Percentiles rank a stretch among this genome's conserved stretches.
Conservation (phyloP, 345 rosid genomes). For the Bruguiera sexangula region DNA sequence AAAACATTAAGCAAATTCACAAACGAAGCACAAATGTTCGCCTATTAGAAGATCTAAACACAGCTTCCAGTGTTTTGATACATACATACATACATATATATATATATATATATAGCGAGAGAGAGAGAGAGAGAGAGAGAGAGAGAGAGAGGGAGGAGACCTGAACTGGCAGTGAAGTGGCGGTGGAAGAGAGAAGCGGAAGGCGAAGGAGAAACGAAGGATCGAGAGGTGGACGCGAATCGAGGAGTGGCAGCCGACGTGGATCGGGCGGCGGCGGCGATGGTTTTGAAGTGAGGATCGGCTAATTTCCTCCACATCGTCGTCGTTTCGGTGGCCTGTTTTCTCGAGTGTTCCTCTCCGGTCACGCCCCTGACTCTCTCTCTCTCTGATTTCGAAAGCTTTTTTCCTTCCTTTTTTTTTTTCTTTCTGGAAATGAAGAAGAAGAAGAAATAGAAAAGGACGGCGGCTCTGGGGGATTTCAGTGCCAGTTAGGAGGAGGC, state of each 20-base stretch:
- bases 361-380: constrained; percentile 27
- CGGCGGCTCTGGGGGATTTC: too few relatives aligned
- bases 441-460: too few relatives aligned
- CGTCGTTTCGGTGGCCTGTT: constrained; percentile 7
- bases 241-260: constrained; percentile 21
- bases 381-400: too few relatives aligned
- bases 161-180: constrained; percentile 49
- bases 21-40: too few relatives aligned
- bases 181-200: constrained; percentile 33
- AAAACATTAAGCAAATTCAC: too few relatives aligned
- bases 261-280: constrained; percentile 48
- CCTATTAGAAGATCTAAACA: constrained; percentile 2
- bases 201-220: constrained; percentile 37
- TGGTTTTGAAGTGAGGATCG: constrained; percentile 68
- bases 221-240: constrained; percentile 23
- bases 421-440: too few relatives aligned
- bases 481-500: too few relatives aligned
- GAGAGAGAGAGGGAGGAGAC: constrained; percentile 16
- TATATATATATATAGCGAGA: background rate
- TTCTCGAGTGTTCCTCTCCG: constrained; percentile 34
- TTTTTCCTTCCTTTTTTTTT: too few relatives aligned
- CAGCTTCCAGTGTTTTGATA: background rate
- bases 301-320: constrained; percentile 81
- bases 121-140: background rate
- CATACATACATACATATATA: too few relatives aligned